phyloP scores from a whole-genome alignment of 2,329 filamentous ascomycete genomes.

The Fusarium dlaminii region DNA sequence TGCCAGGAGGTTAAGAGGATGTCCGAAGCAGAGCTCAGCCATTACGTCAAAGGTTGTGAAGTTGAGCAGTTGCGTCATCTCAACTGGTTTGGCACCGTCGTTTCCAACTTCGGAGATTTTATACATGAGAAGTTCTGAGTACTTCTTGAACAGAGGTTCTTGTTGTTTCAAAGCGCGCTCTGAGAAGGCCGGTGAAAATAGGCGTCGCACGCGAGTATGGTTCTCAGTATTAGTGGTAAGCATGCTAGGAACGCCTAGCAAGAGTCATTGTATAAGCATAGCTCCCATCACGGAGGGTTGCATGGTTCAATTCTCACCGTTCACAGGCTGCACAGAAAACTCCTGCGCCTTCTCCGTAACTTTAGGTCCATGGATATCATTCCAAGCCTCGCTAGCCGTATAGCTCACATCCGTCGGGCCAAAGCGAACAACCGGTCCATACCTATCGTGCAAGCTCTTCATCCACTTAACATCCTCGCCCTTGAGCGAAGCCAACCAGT shows the following conservation, averaged over 20 bases:
- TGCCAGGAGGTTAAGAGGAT: conserved; percentile 39
- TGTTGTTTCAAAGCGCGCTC: conserved; percentile 23
- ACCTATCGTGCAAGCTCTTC: conserved; percentile 3
- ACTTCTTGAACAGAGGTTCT: conserved; percentile 11
- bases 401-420: conserved; percentile 22
- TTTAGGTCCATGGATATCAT: conserved; percentile 10
- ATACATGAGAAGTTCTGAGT: conserved; percentile 6
- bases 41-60: conserved; percentile 44
- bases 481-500: background rate
- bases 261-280: background rate
- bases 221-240: background rate
- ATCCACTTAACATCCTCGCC: conserved; percentile 17
- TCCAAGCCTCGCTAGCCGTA: conserved; percentile 8
- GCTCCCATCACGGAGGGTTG: too few species aligned
- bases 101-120: conserved; percentile 10
- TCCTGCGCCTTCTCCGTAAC: conserved; percentile 9
- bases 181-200: conserved; percentile 14
- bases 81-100: background rate
- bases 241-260: conserved; percentile 10
- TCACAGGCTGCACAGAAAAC: conserved; percentile 2
- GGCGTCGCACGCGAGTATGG: background rate
- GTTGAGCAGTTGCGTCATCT: conserved; percentile 13
- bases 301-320: background rate
- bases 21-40: conserved; percentile 42
- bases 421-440: conserved; percentile 23